Percentiles rank a stretch among this genome's conserved stretches.
Evolutionary conservation across 768 basidiomycete species (phyloP).

Genomic region (Lentinula detonsa): DNA sequence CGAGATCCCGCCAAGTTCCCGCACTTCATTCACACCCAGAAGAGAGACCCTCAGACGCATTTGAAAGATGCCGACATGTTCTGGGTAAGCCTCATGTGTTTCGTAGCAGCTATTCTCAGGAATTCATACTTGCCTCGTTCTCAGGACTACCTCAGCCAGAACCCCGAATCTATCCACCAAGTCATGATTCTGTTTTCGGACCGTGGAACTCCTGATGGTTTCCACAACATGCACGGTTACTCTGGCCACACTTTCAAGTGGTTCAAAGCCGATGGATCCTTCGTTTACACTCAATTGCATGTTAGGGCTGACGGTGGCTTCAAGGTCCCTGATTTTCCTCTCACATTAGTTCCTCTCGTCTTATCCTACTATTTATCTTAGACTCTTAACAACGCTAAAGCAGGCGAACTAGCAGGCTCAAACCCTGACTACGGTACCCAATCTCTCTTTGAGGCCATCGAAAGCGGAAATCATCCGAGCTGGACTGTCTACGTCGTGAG

Average conservation of each 20-base stretch:
- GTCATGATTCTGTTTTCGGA: conserved; percentile 92
- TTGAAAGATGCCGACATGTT: conserved; percentile 83
- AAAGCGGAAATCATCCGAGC: conserved; percentile 70
- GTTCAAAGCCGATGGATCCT: conserved; percentile 77
- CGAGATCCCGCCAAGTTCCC: conserved; percentile 86
- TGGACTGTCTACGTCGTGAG: conserved; percentile 86
- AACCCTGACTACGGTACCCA: conserved; percentile 86
- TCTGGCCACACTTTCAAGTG: conserved; percentile 91
- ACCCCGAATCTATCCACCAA: conserved; percentile 87
- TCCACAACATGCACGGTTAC: conserved; percentile 84
- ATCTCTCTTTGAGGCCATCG: conserved; percentile 76
- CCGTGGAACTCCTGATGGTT: conserved; percentile 90
- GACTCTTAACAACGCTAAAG: conserved; percentile 68
- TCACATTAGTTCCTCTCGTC: not conserved
- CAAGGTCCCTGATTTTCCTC: conserved; percentile 42
- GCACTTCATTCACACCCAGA: conserved; percentile 93
- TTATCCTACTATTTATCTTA: conserved; percentile 19
- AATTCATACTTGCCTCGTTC: conserved; percentile 15
- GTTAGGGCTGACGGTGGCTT: conserved; percentile 72
- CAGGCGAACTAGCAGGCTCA: conserved; percentile 58
- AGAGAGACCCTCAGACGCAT: conserved; percentile 89
- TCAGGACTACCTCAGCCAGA: conserved; percentile 84
- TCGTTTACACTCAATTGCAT: conserved; percentile 86
- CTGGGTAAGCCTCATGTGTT: conserved; percentile 44
- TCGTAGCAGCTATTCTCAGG: not conserved